These are phyloP conservation scores for Ensete glaucum DNA, from an alignment of 176 grass and related monocot genomes.

Conservation along the genomic window DNA sequence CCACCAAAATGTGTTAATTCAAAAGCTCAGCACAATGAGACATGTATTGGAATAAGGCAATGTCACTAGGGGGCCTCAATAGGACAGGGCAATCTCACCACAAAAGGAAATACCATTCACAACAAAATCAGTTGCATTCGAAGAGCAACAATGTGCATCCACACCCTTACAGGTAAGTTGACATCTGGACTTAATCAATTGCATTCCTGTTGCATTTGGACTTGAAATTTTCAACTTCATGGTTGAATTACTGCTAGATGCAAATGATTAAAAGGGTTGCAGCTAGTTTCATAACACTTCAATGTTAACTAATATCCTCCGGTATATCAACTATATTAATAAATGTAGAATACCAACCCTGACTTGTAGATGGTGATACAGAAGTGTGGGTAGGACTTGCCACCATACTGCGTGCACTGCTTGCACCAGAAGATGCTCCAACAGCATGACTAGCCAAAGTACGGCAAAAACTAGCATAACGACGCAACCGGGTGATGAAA, in stretches of 20 bases:
- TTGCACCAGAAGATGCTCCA: conserved; percentile 79
- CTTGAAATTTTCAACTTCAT: not conserved
- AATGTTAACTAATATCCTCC: not conserved
- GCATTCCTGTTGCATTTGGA: no score
- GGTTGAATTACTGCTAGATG: not conserved
- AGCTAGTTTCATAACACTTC: not conserved
- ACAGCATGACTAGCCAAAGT: conserved; percentile 95
- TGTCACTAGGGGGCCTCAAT: not conserved
- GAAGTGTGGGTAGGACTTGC: conserved; percentile 85
- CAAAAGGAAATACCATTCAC: no score
- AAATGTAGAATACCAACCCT: conserved; percentile 37
- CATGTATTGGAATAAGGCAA: not conserved
- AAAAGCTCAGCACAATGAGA: not conserved
- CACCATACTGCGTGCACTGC: conserved; percentile 67
- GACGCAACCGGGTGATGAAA: conserved; percentile 88
- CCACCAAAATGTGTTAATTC: not conserved
- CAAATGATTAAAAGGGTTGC: not conserved
- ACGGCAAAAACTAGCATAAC: conserved; percentile 99
- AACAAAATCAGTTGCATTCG: no score
- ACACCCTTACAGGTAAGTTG: no score
- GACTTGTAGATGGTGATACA: conserved; percentile 52
- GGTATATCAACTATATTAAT: not conserved
- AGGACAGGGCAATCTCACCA: no score
- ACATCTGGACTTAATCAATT: no score
- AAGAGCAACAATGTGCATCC: no score